These are phyloP conservation scores for Lotmaria passim DNA, from an alignment of 208 protist genomes.

Conservation along the genomic window DNA sequence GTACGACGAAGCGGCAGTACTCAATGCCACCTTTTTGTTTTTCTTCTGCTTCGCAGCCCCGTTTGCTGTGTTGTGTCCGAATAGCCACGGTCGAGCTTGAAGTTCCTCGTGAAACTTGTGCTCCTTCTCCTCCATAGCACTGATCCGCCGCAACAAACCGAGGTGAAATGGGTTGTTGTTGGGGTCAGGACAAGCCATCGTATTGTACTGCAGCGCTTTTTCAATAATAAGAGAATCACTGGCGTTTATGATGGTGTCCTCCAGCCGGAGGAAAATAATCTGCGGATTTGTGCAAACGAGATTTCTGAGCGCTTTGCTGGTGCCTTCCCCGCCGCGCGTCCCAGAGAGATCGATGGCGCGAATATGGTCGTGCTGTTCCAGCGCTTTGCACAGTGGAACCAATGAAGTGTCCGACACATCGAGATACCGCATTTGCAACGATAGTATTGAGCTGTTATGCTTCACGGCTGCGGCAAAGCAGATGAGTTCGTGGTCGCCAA, in stretches of 20 bases:
- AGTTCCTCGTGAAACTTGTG: constrained; percentile 69
- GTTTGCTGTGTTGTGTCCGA: constrained; percentile 10
- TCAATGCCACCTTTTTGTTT: constrained; percentile 28
- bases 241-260: constrained; percentile 60
- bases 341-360: constrained; percentile 78
- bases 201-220: constrained; percentile 70
- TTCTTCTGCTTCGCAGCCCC: constrained; percentile 18
- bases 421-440: constrained; percentile 80
- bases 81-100: constrained; percentile 66
- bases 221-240: constrained; percentile 61
- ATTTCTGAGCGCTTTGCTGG: constrained; percentile 62
- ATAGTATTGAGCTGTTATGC: constrained; percentile 83
- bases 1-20: constrained; percentile 35
- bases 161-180: constrained; percentile 84
- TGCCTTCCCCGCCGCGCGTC: constrained; percentile 63
- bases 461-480: constrained; percentile 81
- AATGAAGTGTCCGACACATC: constrained; percentile 80
- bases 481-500: constrained; percentile 76
- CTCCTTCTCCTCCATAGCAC: constrained; percentile 74
- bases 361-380: constrained; percentile 60
- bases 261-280: constrained; percentile 77
- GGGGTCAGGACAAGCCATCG: constrained; percentile 73
- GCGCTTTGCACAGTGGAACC: constrained; percentile 70
- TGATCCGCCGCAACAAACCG: constrained; percentile 71
- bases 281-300: constrained; percentile 77